phyloP scores from a whole-genome alignment of 257 asterid genomes.

The Nicotiana benthamiana region DNA sequence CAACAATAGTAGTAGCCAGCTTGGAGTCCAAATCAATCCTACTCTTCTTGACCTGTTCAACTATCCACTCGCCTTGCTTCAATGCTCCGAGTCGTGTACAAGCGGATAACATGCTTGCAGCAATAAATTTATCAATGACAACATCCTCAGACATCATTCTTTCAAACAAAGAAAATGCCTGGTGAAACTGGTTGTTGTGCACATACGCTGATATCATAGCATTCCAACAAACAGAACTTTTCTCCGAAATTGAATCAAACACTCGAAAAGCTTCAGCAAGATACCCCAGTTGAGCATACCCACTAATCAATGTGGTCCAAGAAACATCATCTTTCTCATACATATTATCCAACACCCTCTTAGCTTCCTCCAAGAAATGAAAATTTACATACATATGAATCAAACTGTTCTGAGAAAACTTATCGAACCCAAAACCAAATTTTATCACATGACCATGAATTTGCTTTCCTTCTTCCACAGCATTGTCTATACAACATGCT shows the following conservation, averaged over 20 bases:
- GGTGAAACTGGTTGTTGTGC: slow-evolving; percentile 42
- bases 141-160: slow-evolving; percentile 45
- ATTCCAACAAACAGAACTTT: slow-evolving; percentile 55
- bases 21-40: slow-evolving; percentile 47
- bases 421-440: slow-evolving; percentile 47
- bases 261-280: slow-evolving; percentile 45
- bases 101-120: slow-evolving; percentile 79
- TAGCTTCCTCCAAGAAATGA: slow-evolving; percentile 47
- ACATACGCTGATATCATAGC: slow-evolving; percentile 71
- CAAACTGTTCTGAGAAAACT: slow-evolving; percentile 69
- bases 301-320: slow-evolving; percentile 84
- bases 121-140: slow-evolving; percentile 57
- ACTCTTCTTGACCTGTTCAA: slow-evolving; percentile 28
- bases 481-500: slow-evolving; percentile 42
- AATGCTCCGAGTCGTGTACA: slow-evolving; percentile 69
- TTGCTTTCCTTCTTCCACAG: slow-evolving; percentile 42
- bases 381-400: slow-evolving; percentile 65
- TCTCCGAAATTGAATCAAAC: slow-evolving; percentile 43
- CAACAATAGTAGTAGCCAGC: slow-evolving; percentile 51
- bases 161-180: slow-evolving; percentile 52
- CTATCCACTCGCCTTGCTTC: slow-evolving; percentile 68
- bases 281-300: slow-evolving; percentile 45
- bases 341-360: slow-evolving; percentile 47
- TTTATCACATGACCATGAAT: slow-evolving; percentile 64
- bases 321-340: slow-evolving; percentile 53